Base-by-base conservation (phyloP, 352 stramenopile genomes). In the Phytopythium vexans region DNA sequence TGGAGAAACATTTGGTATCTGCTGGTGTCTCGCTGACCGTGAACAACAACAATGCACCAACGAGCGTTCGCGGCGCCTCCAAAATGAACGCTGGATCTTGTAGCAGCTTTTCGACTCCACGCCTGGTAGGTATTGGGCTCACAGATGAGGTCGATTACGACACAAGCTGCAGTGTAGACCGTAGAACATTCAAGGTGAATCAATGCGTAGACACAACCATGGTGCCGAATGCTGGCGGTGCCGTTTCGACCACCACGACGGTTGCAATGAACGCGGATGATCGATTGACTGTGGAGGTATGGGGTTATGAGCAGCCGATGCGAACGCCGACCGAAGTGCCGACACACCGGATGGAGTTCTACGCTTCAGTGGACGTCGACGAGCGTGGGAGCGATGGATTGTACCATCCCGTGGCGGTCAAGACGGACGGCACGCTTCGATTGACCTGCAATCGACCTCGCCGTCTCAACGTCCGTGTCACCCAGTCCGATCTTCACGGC, bases 331-430 rank as follows among this genome's bases (percentile, higher is more conserved):
- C 21, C 1, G 21, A 27, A 27, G 21, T 27, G 12, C 46, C 10
- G 21, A 49, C 43, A 1, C 66, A 63, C 21, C 52, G 68, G 16
- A 54, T 73, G n/a, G 60, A 70, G 8, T 70, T 91, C 15, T 94
- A 89, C 48, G 67, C 86, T 9, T 94, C 81, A 1, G 70, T 89
- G 1, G 83, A 94, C 58, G 64, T 91, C 7, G 79, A 90, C 51
- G 81, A 94, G 45, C 71, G 79, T 14, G 77, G 82, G 15, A 56
- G 55, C 4, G 82, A 89, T 52, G 83, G 81, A 1, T 54, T 88
- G 14, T 94, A 87, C 54, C 66, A 68, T 6, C 60, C 83, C 0
- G 83, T 92, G 12, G 67, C 69, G 1, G 80, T 92, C 6, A 92
- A 94, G 32, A 54, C 65, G 1, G 83, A 94, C 45, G 83, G 83